A percentile compares a stretch with the other conserved stretches of the same genome.
Conservation (phyloP, 2,329 filamentous ascomycete genomes). For the Epichloe uncinata region DNA sequence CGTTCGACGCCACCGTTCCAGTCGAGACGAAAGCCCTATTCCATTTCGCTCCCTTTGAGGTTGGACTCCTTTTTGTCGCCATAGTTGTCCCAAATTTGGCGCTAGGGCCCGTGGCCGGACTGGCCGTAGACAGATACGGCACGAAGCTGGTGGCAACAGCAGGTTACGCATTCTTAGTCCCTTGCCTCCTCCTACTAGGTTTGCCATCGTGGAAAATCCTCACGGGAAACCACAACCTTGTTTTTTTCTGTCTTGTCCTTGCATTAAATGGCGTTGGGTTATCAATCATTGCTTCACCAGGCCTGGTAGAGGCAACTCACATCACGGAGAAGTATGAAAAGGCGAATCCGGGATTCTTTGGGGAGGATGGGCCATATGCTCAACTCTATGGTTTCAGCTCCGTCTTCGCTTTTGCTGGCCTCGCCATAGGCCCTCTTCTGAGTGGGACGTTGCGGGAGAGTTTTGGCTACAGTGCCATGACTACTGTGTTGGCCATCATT, state of each 20-base stretch:
- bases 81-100: neutral
- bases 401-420: neutral
- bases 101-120: slow-evolving; percentile 2
- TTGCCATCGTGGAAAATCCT: neutral
- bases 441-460: no score
- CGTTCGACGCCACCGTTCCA: slow-evolving; percentile 1
- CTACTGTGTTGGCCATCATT: no score
- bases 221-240: neutral
- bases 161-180: neutral
- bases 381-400: slow-evolving; percentile 6
- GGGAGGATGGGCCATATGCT: slow-evolving; percentile 7
- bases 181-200: neutral
- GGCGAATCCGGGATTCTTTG: slow-evolving; percentile 6
- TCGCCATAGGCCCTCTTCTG: slow-evolving; percentile 2
- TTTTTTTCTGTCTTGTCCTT: neutral
- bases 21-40: neutral
- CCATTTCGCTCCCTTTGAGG: neutral
- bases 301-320: slow-evolving; percentile 4
- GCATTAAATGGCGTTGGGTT: slow-evolving; percentile 2
- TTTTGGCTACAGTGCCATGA: no score
- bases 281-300: neutral
- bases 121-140: slow-evolving; percentile 4
- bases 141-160: slow-evolving; percentile 1
- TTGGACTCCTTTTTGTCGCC: neutral
- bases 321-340: slow-evolving; percentile 4